These are phyloP conservation scores for Tetracladium marchalianum DNA, from an alignment of 495 filamentous ascomycete genomes.

Conservation along the genomic window DNA sequence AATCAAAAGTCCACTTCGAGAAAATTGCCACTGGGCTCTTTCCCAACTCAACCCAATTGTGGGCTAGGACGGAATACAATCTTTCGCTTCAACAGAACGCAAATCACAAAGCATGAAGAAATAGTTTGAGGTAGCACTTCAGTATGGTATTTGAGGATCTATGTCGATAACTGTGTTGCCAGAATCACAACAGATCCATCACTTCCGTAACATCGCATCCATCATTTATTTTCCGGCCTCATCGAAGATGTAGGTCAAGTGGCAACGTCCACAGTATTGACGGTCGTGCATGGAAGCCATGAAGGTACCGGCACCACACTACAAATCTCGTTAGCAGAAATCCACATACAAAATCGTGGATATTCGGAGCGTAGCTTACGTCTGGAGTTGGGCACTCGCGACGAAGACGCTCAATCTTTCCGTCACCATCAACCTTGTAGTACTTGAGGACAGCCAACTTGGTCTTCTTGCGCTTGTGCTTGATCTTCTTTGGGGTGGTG, in stretches of 20 bases:
- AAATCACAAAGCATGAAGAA: background rate
- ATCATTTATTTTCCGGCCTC: constrained; percentile 31
- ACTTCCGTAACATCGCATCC: background rate
- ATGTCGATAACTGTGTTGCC: background rate
- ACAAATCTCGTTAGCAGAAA: constrained; percentile 17
- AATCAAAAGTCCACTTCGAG: too few relatives aligned
- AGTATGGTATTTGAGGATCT: background rate
- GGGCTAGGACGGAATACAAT: background rate
- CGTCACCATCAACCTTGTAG: constrained; percentile 99
- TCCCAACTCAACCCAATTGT: too few relatives aligned
- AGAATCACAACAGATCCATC: background rate
- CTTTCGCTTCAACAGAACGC: too few relatives aligned
- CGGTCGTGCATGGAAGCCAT: constrained; percentile 99
- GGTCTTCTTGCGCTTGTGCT: constrained; percentile 99
- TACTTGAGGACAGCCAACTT: constrained; percentile 99
- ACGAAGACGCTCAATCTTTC: constrained; percentile 98
- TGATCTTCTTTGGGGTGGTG: constrained; percentile 99
- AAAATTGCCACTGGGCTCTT: too few relatives aligned
- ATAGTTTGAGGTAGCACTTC: background rate
- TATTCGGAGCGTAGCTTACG: constrained; percentile 43
- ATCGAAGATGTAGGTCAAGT: constrained; percentile 99
- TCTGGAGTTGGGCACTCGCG: constrained; percentile 90
- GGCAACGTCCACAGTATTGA: constrained; percentile 98
- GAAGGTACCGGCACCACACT: constrained; percentile 99
- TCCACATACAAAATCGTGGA: background rate